Evolutionary conservation across 2,329 filamentous ascomycete genomes (phyloP).

Genomic region (Microascus cirrosus): DNA sequence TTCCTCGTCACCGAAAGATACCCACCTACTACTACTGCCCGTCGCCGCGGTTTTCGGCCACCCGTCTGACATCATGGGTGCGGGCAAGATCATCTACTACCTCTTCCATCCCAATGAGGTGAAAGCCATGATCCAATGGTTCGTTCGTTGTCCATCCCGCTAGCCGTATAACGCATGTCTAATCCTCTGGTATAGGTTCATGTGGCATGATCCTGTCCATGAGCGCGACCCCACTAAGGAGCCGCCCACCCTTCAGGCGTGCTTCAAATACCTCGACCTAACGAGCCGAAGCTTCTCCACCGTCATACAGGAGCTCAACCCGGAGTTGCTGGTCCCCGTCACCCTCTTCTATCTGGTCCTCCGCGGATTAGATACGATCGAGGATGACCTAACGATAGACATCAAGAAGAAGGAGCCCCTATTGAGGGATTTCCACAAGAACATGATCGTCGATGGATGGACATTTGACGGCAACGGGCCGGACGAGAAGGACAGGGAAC

Average conservation of each 20-base stretch:
- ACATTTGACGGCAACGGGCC: constrained; percentile 76
- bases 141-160: constrained; percentile 15
- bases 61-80: constrained; percentile 38
- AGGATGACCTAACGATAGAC: constrained; percentile 93
- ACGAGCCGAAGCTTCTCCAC: constrained; percentile 89
- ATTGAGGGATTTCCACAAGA: constrained; percentile 68
- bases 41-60: not conserved
- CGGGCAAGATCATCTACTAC: constrained; percentile 47
- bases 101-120: constrained; percentile 66
- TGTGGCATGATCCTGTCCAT: constrained; percentile 94
- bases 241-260: constrained; percentile 60
- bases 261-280: constrained; percentile 74
- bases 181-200: constrained; percentile 51
- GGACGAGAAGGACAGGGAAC: constrained; percentile 86
- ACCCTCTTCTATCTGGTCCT: constrained; percentile 88
- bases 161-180: constrained; percentile 2
- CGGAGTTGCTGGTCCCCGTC: constrained; percentile 82
- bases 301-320: constrained; percentile 92
- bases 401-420: constrained; percentile 75
- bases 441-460: constrained; percentile 79
- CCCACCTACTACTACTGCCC: not conserved
- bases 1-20: not conserved
- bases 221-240: constrained; percentile 69
- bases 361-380: constrained; percentile 91
- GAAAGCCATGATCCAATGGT: constrained; percentile 84